Evolutionary conservation across 495 filamentous ascomycete species (phyloP), one percentile per base, ranked within the genome.

Genomic region (Daldinia concentrica): DNA sequence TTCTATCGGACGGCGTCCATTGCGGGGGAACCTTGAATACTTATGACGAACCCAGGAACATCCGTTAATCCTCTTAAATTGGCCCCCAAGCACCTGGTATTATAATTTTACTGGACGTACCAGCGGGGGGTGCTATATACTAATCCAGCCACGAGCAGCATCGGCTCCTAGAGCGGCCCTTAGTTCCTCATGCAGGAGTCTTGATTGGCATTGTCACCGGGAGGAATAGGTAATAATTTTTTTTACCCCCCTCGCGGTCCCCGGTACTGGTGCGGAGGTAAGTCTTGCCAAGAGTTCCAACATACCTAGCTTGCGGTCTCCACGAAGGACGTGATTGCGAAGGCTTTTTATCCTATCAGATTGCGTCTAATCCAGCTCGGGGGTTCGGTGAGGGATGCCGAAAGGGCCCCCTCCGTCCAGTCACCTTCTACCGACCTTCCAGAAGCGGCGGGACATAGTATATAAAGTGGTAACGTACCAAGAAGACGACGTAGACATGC

Each of bases 401-500:
- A 77, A 60, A 58, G 62, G 62, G 17, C 39, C 64, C 66, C 61
- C 67, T 74, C 71, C 71, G 58, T 63, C 67, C 70, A 75, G 70
- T 77, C 66, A 73, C 64, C 67, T 77, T 77, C 75, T 72, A 75
- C 75, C 66, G 75, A 77, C 75, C 75, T 77, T 77, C 75, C 75
- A 77, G 75, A 77, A 77, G 69, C 58, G 69, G 75, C 58, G 62
- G 66, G 52, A 71, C 58, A 64, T 69, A 69, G 58, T 68, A 59
- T 62, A 59, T 56, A 55, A 58, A 57, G 69, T 69, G 64, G 62
- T 63, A 70, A 66, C 58, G 75, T 69, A 72, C 73, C 67, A 68
- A 66, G 41, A 51, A 71, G 69, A 62, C 67, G 66, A 68, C 64
- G 72, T 62, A 68, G 62, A 52, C 68, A 41, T 64, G 62, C 67